Conservation (phyloP, 164 flowering plant species). For the Annona squamosa region DNA sequence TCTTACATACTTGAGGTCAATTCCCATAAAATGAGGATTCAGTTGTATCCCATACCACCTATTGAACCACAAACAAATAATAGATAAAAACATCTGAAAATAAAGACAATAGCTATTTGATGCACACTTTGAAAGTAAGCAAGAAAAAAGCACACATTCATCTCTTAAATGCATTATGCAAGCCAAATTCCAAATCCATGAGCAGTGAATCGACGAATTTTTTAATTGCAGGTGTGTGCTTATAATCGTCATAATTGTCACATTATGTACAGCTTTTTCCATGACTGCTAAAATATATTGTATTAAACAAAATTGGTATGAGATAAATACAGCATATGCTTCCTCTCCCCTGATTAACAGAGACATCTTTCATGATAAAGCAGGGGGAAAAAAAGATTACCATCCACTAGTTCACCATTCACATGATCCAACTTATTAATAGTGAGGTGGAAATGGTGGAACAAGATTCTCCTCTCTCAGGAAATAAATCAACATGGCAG, state of each 20-base stretch:
- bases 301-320: no score
- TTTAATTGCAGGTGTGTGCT: background rate
- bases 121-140: background rate
- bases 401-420: no score
- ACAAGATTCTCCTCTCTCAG: no score
- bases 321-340: no score
- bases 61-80: conserved; percentile 13
- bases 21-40: conserved; percentile 88
- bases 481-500: no score
- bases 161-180: background rate
- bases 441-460: no score
- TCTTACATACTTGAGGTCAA: conserved; percentile 84
- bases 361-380: no score
- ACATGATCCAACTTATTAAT: no score
- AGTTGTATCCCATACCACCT: conserved; percentile 99
- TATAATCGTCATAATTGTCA: background rate
- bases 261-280: no score
- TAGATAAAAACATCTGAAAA: background rate
- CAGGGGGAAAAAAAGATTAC: no score
- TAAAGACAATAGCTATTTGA: conserved; percentile 7
- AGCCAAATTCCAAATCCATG: background rate
- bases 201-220: background rate
- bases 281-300: no score
- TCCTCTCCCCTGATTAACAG: no score
- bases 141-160: background rate